phyloP scores from a whole-genome alignment of 345 rosid genomes.

The Gossypium bickii region DNA sequence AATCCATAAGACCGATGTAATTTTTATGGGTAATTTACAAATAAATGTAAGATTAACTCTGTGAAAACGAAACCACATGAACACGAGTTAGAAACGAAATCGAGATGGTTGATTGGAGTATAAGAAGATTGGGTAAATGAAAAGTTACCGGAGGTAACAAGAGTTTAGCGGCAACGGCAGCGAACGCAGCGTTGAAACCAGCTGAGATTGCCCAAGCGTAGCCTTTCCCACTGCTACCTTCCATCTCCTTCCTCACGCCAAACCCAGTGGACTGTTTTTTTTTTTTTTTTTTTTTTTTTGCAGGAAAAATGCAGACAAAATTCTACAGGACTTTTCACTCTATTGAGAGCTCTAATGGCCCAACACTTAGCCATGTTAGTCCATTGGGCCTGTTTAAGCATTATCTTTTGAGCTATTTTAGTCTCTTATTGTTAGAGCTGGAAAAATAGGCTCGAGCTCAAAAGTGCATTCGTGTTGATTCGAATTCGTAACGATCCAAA shows the following conservation, averaged over 20 bases:
- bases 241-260: constrained; percentile 18
- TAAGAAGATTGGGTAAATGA: background rate
- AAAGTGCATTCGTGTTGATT: no score
- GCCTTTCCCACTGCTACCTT: constrained; percentile 37
- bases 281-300: no score
- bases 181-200: constrained; percentile 70
- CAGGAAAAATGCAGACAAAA: background rate
- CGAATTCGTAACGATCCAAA: no score
- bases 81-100: background rate
- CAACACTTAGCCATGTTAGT: background rate
- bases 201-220: constrained; percentile 68
- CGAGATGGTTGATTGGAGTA: background rate
- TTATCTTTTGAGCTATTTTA: background rate
- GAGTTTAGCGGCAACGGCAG: constrained; percentile 78
- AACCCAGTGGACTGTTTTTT: no score
- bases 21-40: background rate
- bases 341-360: background rate
- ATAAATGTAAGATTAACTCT: background rate
- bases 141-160: constrained; percentile 42
- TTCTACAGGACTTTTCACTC: background rate
- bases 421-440: no score
- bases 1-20: background rate
- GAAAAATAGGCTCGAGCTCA: no score
- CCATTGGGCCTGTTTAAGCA: background rate
- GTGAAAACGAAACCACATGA: background rate